Base-by-base conservation (phyloP, 495 filamentous ascomycete genomes). In the Cryomyces antarcticus region DNA sequence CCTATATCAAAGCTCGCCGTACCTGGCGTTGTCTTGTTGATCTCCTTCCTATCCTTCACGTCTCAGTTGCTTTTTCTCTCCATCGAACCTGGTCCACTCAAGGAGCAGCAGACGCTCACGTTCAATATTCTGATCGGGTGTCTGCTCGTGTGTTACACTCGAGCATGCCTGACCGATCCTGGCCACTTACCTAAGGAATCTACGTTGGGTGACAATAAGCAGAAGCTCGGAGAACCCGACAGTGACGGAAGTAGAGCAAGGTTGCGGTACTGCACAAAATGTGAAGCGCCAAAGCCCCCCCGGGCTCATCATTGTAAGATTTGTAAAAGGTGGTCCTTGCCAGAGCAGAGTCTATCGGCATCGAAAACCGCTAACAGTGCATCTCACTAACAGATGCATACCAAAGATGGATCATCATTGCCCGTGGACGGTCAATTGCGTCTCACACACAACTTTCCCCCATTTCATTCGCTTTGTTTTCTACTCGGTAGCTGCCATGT, bases 381-480 rank as follows among this genome's bases (percentile, higher is more conserved):
- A 28, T 37, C 43, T 39, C 45, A 34, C 30, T 24, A 36, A 27
- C 43, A 84, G 78, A 57, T 97, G 89, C 60, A 78, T 96, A 46
- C 81, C 86, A 1, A 86, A 82, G 57, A 96, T 97, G 92, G 89
- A 97, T 65, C 89, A 97, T 60, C 89, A 97, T 62, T 97, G 89
- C 54, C 87, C 89, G 0, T 97, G 89, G 89, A 95, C 86, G 2
- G 62, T 65, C 37, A 95, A 92, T 57, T 97, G 89, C 61, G 84
- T 96, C 37, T 94, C 86, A 3, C 71, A 93, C 56, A 74, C 77
- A 42, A 92, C 87, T 9, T 80, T 88, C 53, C 86, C 87, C 7
- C 78, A 93, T 60, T 94, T 93, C 59, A 56, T 89, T 11, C 86
- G 86, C 41, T 94, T 95, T 59, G 62, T 95, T 24, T 66, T 81